Percentiles rank a stretch among this genome's conserved stretches.
These are phyloP conservation scores for Pelargonium myrrhifolium DNA, from an alignment of 441 rosid species.

Conservation along the genomic window DNA sequence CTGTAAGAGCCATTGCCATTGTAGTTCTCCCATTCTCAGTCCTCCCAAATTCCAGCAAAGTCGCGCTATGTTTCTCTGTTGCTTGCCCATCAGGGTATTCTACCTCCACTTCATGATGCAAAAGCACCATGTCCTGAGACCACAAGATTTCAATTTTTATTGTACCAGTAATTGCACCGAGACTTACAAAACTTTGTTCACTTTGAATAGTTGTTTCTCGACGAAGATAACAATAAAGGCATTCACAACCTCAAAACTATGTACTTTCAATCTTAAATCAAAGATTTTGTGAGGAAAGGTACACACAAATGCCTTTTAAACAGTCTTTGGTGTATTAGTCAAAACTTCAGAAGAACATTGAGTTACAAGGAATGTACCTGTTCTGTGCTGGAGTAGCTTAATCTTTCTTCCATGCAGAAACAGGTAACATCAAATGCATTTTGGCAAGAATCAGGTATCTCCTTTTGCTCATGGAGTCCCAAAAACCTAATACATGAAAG, in stretches of 20 bases:
- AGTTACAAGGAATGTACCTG: conserved; percentile 39
- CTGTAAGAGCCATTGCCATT: conserved; percentile 90
- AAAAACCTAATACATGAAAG: conserved; percentile 45
- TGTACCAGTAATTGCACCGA: too few relatives aligned
- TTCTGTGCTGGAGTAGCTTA: conserved; percentile 61
- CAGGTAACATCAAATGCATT: conserved; percentile 61
- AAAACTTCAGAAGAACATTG: not conserved
- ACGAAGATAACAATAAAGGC: too few relatives aligned
- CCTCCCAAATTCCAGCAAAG: conserved; percentile 73
- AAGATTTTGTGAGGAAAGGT: too few relatives aligned
- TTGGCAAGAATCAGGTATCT: conserved; percentile 54
- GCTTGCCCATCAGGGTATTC: conserved; percentile 52
- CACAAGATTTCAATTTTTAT: not conserved
- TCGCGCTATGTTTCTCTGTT: conserved; percentile 55
- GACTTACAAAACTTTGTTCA: too few relatives aligned
- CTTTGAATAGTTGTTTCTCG: too few relatives aligned
- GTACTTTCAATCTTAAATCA: too few relatives aligned
- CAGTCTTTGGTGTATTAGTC: not conserved
- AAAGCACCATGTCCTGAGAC: conserved; percentile 86
- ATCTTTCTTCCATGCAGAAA: conserved; percentile 72
- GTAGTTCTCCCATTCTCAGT: conserved; percentile 46
- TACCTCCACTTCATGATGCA: conserved; percentile 81
- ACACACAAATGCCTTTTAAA: too few relatives aligned
- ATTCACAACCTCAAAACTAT: too few relatives aligned
- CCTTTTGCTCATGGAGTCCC: conserved; percentile 57